phyloP scores from a whole-genome alignment of 164 flowering plant species.

The Protea cynaroides region DNA sequence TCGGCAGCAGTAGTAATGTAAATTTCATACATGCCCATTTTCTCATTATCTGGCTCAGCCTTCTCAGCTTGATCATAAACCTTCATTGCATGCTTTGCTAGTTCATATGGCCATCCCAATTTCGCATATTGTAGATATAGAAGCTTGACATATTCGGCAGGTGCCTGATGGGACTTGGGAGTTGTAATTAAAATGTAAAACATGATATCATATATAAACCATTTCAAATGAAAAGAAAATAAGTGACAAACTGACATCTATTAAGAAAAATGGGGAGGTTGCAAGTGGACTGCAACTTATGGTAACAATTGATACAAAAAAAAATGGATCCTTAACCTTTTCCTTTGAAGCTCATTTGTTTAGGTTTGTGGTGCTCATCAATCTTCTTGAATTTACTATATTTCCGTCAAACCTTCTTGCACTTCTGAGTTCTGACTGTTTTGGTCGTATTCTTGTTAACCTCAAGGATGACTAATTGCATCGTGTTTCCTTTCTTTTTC shows the following conservation, averaged over 20 bases:
- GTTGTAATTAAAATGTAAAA: neutral
- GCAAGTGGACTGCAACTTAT: too few species aligned
- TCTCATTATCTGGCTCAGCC: slow-evolving; percentile 82
- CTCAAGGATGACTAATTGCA: too few species aligned
- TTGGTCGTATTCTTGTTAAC: too few species aligned
- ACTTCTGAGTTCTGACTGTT: too few species aligned
- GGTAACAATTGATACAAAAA: too few species aligned
- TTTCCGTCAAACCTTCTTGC: too few species aligned
- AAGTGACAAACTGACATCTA: neutral
- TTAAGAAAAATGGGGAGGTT: too few species aligned
- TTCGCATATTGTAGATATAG: slow-evolving; percentile 88
- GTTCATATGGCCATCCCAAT: slow-evolving; percentile 82
- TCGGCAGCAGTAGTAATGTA: slow-evolving; percentile 93
- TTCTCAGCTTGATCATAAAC: slow-evolving; percentile 88
- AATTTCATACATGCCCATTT: slow-evolving; percentile 85
- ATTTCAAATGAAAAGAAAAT: neutral
- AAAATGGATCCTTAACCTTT: too few species aligned
- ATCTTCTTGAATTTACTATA: too few species aligned
- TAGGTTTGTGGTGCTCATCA: too few species aligned
- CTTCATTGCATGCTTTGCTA: slow-evolving; percentile 91
- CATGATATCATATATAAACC: neutral
- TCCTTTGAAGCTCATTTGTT: too few species aligned
- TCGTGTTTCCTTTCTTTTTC: too few species aligned
- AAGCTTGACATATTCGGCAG: slow-evolving; percentile 80
- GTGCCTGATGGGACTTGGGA: slow-evolving; percentile 61